Conservation (phyloP, 225 moss, liverwort and hornwort genomes). For the Sphagnum tenellum region DNA sequence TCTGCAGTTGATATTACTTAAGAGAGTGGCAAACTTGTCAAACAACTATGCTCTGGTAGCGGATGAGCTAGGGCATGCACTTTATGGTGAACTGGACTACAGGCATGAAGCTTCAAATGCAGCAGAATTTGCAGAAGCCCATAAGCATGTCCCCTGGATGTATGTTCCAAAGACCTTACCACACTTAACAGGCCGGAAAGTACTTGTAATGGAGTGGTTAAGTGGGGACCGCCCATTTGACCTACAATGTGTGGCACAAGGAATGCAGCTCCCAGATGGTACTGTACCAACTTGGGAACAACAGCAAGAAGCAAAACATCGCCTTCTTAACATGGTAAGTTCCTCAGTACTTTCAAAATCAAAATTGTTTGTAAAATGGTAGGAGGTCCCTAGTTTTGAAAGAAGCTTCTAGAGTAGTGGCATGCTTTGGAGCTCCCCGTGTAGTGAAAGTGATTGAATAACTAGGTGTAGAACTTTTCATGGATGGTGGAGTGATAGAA, state of each 20-base stretch:
- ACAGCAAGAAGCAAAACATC: slow-evolving; percentile 57
- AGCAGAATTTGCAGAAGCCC: slow-evolving; percentile 49
- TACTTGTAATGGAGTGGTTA: slow-evolving; percentile 97
- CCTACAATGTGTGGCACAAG: slow-evolving; percentile 62
- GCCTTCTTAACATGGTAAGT: slow-evolving; percentile 73
- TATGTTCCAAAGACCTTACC: slow-evolving; percentile 61
- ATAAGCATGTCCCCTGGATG: slow-evolving; percentile 56
- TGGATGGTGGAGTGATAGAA: no score
- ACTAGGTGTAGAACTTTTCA: no score
- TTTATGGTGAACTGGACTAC: slow-evolving; percentile 96
- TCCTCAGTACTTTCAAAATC: background rate
- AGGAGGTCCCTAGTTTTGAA: no score
- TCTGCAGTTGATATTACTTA: slow-evolving; percentile 63
- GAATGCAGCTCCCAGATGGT: slow-evolving; percentile 34
- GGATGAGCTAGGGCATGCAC: slow-evolving; percentile 85
- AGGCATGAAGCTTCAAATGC: slow-evolving; percentile 73
- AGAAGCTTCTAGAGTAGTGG: no score
- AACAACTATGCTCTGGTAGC: slow-evolving; percentile 78
- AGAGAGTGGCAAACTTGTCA: slow-evolving; percentile 63
- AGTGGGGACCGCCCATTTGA: slow-evolving; percentile 73
- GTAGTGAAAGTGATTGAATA: no score
- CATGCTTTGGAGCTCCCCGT: no score
- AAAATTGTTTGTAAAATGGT: no score
- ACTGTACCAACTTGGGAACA: slow-evolving; percentile 33
- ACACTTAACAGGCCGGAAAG: slow-evolving; percentile 56